Evolutionary conservation across 345 rosid species (phyloP).

Genomic region (Bruguiera sexangula): DNA sequence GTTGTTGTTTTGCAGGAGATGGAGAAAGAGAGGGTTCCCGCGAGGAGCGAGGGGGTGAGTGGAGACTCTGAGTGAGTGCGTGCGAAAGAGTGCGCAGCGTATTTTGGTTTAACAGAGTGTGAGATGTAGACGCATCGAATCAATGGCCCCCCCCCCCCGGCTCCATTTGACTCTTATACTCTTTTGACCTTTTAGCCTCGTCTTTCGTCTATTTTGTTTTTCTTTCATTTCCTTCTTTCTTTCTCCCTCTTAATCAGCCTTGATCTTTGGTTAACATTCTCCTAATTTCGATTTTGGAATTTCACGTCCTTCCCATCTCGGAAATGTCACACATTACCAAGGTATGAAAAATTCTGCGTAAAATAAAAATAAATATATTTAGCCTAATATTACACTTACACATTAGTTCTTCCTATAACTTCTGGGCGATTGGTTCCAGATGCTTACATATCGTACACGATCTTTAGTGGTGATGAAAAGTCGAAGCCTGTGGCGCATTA

Average conservation of each 20-base stretch:
- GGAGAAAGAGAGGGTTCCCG: constrained; percentile 3
- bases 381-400: too few species aligned
- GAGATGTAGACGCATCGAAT: constrained; percentile 67
- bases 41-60: constrained; percentile 27
- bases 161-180: constrained; percentile 27
- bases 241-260: background rate
- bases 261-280: too few species aligned
- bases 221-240: constrained; percentile 1
- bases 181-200: constrained; percentile 19
- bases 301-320: too few species aligned
- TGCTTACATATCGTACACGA: too few species aligned
- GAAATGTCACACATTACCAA: too few species aligned
- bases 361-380: too few species aligned
- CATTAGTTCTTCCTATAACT: too few species aligned
- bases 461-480: too few species aligned
- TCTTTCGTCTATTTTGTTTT: constrained; percentile 28
- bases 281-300: too few species aligned
- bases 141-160: constrained; percentile 46
- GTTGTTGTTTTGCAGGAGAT: background rate
- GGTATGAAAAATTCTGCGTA: too few species aligned
- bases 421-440: too few species aligned
- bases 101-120: constrained; percentile 22
- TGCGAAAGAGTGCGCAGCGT: constrained; percentile 4
- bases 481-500: too few species aligned
- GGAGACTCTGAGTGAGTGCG: constrained; percentile 16